Evolutionary conservation across 768 basidiomycete genomes (phyloP).

Genomic region (Coprinopsis sp.): DNA sequence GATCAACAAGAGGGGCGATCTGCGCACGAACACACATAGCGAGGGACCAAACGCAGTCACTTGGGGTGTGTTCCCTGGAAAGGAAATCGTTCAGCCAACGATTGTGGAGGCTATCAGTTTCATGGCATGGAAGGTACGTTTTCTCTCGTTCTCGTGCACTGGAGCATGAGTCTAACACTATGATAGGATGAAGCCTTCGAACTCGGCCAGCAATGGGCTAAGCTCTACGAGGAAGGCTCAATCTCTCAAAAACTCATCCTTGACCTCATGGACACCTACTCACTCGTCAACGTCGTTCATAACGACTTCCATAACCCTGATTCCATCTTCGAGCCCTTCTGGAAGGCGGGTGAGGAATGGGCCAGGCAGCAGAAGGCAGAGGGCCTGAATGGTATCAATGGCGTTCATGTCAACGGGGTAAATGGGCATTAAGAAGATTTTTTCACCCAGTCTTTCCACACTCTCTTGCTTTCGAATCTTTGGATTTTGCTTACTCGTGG

Average conservation of each 20-base stretch:
- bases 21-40: constrained; percentile 90
- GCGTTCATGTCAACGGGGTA: constrained; percentile 30
- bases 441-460: constrained; percentile 5
- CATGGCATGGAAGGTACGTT: constrained; percentile 92
- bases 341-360: constrained; percentile 64
- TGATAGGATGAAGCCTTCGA: constrained; percentile 81
- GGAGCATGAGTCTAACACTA: constrained; percentile 7
- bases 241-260: constrained; percentile 70
- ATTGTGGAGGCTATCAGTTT: constrained; percentile 97
- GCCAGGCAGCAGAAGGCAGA: not conserved
- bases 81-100: constrained; percentile 94
- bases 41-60: constrained; percentile 98
- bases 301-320: constrained; percentile 87
- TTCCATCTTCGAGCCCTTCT: constrained; percentile 86
- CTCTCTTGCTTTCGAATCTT: constrained; percentile 12
- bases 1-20: constrained; percentile 92
- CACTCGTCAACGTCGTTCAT: constrained; percentile 93
- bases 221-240: constrained; percentile 75
- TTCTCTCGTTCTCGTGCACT: not conserved
- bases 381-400: constrained; percentile 29
- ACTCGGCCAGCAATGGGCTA: constrained; percentile 88
- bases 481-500: not conserved
- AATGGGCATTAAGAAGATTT: constrained; percentile 36
- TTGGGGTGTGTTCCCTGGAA: constrained; percentile 97
- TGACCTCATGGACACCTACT: constrained; percentile 73